These are phyloP conservation scores for Diplodia sapinea DNA, from an alignment of 2,329 filamentous ascomycete genomes.

Conservation along the genomic window DNA sequence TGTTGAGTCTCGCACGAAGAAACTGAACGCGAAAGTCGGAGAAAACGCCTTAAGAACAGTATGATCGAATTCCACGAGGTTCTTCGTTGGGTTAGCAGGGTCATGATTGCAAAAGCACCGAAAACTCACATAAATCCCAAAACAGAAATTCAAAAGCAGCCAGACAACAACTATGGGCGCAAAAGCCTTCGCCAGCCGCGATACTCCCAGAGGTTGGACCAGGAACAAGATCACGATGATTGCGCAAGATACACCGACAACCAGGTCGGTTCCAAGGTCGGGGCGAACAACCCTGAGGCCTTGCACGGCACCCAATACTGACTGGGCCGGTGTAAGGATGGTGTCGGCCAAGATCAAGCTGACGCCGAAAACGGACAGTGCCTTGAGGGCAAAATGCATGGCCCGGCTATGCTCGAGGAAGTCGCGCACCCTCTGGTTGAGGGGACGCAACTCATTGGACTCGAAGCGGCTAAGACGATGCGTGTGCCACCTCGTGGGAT, in stretches of 20 bases:
- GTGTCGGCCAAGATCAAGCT: constrained; percentile 72
- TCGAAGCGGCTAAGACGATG: constrained; percentile 65
- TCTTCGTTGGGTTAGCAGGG: constrained; percentile 35
- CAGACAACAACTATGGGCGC: constrained; percentile 72
- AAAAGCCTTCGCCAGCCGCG: constrained; percentile 65
- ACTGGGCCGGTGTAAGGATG: constrained; percentile 72
- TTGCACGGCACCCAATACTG: constrained; percentile 72
- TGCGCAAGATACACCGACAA: constrained; percentile 68
- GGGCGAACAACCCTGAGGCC: constrained; percentile 63
- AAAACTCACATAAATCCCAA: constrained; percentile 63
- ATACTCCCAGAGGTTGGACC: constrained; percentile 69
- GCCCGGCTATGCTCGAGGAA: constrained; percentile 63
- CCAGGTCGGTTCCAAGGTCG: constrained; percentile 59
- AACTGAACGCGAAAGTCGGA: constrained; percentile 64
- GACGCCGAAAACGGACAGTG: constrained; percentile 69
- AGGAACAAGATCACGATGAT: constrained; percentile 69
- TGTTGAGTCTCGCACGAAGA: constrained; percentile 64
- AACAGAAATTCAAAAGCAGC: constrained; percentile 67
- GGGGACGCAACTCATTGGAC: constrained; percentile 61
- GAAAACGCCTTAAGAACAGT: constrained; percentile 60
- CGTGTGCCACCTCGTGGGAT: constrained; percentile 59
- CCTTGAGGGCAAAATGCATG: constrained; percentile 62
- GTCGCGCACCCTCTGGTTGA: constrained; percentile 60
- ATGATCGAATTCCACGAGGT: constrained; percentile 54
- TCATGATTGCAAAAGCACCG: background rate